phyloP scores from a whole-genome alignment of 192 early-diverging fungal species.

The Mortierella hygrophila region DNA sequence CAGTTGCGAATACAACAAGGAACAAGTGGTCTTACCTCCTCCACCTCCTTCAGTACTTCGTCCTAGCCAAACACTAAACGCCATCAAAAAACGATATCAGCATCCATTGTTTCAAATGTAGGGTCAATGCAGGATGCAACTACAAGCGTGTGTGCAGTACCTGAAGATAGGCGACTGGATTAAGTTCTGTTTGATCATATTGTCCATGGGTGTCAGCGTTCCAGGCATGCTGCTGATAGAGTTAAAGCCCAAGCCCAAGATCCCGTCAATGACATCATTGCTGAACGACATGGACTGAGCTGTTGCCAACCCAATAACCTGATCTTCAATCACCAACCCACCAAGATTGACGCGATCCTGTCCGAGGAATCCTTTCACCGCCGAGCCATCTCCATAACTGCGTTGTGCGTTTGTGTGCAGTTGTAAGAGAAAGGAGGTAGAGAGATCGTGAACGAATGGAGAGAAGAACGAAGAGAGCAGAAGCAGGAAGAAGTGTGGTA shows the following conservation, averaged over 20 bases:
- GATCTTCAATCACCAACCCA: slow-evolving; percentile 68
- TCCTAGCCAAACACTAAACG: slow-evolving; percentile 70
- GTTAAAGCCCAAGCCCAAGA: slow-evolving; percentile 76
- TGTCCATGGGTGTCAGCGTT: slow-evolving; percentile 66
- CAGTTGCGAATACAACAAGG: not conserved
- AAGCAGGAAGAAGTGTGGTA: not conserved
- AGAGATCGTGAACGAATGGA: not conserved
- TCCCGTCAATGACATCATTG: slow-evolving; percentile 72
- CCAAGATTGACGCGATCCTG: slow-evolving; percentile 72
- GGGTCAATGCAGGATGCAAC: not conserved
- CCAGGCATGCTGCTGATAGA: slow-evolving; percentile 56
- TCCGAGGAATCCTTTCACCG: slow-evolving; percentile 54
- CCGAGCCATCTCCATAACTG: slow-evolving; percentile 74
- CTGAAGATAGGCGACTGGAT: slow-evolving; percentile 68
- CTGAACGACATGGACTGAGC: slow-evolving; percentile 69
- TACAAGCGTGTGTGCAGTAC: not conserved
- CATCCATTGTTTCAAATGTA: not conserved
- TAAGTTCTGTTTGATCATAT: slow-evolving; percentile 68
- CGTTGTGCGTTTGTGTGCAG: not conserved
- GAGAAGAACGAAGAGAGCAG: too few species aligned
- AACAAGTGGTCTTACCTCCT: slow-evolving; percentile 50
- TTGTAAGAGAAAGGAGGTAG: not conserved
- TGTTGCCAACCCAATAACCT: slow-evolving; percentile 72
- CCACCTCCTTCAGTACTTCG: slow-evolving; percentile 57
- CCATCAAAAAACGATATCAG: not conserved